Base-by-base conservation (phyloP, 768 basidiomycete genomes). In the Vishniacozyma victoriae region DNA sequence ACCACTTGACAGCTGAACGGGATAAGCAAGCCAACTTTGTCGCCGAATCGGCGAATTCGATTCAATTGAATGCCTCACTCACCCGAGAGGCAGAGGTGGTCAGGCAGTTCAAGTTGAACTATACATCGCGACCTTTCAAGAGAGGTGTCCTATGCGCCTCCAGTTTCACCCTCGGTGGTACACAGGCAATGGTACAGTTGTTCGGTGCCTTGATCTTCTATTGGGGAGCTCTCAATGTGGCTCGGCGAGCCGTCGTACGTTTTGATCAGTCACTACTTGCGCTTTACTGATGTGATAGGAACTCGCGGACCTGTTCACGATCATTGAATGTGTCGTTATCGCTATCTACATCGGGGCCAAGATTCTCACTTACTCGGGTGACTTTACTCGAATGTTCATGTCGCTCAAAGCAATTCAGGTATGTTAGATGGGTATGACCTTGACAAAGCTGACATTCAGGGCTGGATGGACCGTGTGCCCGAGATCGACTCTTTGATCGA, bases 281-380 rank as follows among this genome's bases (percentile, higher is more conserved):
- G 18, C 4, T 33, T 29, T 5, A 25, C 26, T 15, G 13, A 25
- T 20, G 44, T 55, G 36, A 36, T 31, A 65, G 60, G 41, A 44
- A 1, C 41, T 57, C 9, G 59, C 52, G 13, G 50, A 52, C 23
- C 41, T 67, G 2, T 67, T 58, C 40, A 52, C 58, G 16, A 49
- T 57, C 5, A 44, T 67, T 37, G 65, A 67, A 44, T 46, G 59
- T 0, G 57, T 61, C 26, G 47, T 59, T 29, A 55, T 62, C 25
- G 55, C 58, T 9, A 44, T 55, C 18, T 62, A 55, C 48, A 48
- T 57, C 23, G 53, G 46, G 13, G 47, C 55, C 19, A 58, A 55
- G 26, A 27, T 62, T n/a, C 46, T 57, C n/a, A 63, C 62, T 14
- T 67, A 63, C 37, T 49, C 56, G 1, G 61, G 61, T 25, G 65